These are phyloP conservation scores for Sporothrix dimorphospora DNA, from an alignment of 2,329 filamentous ascomycete species.

Conservation along the genomic window DNA sequence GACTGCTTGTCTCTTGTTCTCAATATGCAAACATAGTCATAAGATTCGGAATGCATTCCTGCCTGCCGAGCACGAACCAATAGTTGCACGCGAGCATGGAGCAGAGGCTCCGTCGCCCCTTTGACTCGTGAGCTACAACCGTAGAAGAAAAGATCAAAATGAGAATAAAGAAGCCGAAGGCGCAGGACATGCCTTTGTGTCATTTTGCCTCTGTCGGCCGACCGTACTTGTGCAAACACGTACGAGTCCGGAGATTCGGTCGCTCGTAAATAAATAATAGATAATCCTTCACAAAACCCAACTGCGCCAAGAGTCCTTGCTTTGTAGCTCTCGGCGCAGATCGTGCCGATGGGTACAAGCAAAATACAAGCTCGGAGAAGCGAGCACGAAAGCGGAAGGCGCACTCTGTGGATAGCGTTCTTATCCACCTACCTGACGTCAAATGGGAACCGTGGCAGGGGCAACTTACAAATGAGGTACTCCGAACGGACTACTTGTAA, in stretches of 20 bases:
- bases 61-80: not conserved
- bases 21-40: not conserved
- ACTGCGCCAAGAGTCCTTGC: not conserved
- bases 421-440: not conserved
- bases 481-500: not conserved
- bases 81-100: not conserved
- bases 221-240: not conserved
- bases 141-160: not conserved
- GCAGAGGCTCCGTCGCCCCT: not conserved
- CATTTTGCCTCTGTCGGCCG: not conserved
- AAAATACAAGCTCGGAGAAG: not conserved
- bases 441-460: not conserved
- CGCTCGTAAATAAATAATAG: too few species aligned
- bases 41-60: not conserved
- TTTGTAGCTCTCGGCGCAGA: not conserved
- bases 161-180: not conserved
- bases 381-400: not conserved
- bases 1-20: not conserved
- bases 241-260: not conserved
- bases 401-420: not conserved
- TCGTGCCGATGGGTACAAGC: not conserved
- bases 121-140: not conserved
- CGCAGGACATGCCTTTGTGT: not conserved
- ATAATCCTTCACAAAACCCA: too few species aligned
- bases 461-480: not conserved